Conservation (phyloP, 2,329 filamentous ascomycete species). For the Pseudogymnoascus sp. region DNA sequence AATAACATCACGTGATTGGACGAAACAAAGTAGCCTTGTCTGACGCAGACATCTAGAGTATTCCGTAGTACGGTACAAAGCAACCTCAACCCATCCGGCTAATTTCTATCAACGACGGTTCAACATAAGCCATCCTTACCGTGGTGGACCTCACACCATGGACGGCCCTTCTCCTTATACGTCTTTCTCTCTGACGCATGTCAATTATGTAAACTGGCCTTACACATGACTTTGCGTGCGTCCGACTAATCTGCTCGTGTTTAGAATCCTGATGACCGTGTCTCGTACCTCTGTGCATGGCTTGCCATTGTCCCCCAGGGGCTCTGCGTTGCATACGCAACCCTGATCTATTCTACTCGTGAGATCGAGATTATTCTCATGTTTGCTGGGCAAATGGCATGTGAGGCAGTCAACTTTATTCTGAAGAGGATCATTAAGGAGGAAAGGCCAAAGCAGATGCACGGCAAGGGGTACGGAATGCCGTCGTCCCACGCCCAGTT, state of each 20-base stretch:
- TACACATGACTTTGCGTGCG: slow-evolving; percentile 8
- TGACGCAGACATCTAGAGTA: background rate
- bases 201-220: slow-evolving; percentile 73
- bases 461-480: slow-evolving; percentile 96
- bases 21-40: background rate
- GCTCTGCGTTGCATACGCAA: slow-evolving; percentile 81
- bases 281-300: slow-evolving; percentile 87
- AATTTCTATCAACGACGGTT: background rate
- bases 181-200: slow-evolving; percentile 89
- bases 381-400: slow-evolving; percentile 84
- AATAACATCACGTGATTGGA: slow-evolving; percentile 3
- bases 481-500: slow-evolving; percentile 94
- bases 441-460: slow-evolving; percentile 73
- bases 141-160: slow-evolving; percentile 19
- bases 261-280: slow-evolving; percentile 74
- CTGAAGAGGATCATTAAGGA: slow-evolving; percentile 90
- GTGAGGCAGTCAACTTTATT: slow-evolving; percentile 82
- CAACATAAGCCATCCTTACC: background rate
- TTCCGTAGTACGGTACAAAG: background rate
- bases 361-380: slow-evolving; percentile 84
- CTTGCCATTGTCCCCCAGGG: slow-evolving; percentile 90
- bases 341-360: slow-evolving; percentile 82
- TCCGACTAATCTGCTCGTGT: background rate
- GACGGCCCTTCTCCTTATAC: slow-evolving; percentile 54
- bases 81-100: background rate